Conservation (phyloP, 495 filamentous ascomycete species). For the Venustampulla echinocandica region DNA sequence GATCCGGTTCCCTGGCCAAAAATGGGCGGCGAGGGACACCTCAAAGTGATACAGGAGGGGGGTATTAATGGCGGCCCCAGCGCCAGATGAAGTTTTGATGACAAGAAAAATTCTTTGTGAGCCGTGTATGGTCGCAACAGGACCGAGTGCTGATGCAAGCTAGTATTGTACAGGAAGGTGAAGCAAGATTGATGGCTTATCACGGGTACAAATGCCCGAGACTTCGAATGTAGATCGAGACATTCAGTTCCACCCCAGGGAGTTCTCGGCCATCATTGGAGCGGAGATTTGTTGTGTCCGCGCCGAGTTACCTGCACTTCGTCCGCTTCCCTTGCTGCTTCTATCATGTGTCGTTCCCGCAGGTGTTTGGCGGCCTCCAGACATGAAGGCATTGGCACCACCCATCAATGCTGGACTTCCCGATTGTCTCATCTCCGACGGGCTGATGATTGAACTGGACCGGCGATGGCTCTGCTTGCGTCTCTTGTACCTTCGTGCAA, state of each 20-base stretch:
- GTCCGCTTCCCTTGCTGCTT: slow-evolving; percentile 59
- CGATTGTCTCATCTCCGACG: slow-evolving; percentile 41
- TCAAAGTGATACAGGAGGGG: slow-evolving; percentile 17
- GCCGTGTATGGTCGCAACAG: slow-evolving; percentile 5
- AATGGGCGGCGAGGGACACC: slow-evolving; percentile 12
- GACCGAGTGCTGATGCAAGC: slow-evolving; percentile 4
- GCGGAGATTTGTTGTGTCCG: slow-evolving; percentile 62
- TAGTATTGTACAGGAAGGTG: slow-evolving; percentile 12
- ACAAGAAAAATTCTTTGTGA: slow-evolving; percentile 16
- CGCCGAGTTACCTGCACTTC: slow-evolving; percentile 65
- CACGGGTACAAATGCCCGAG: slow-evolving; percentile 13
- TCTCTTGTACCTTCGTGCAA: slow-evolving; percentile 88
- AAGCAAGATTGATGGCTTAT: slow-evolving; percentile 4
- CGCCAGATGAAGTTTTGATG: slow-evolving; percentile 19
- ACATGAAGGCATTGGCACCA: slow-evolving; percentile 38
- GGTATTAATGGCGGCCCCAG: slow-evolving; percentile 17
- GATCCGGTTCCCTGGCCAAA: background rate
- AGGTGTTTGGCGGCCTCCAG: slow-evolving; percentile 45
- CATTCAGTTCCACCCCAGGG: slow-evolving; percentile 89
- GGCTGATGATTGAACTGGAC: slow-evolving; percentile 54
- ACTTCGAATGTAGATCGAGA: slow-evolving; percentile 5
- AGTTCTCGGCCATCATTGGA: slow-evolving; percentile 95
- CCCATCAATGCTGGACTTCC: slow-evolving; percentile 50
- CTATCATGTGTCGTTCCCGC: slow-evolving; percentile 37
- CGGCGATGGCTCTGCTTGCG: slow-evolving; percentile 74